Base-by-base conservation (phyloP, 2,329 filamentous ascomycete species). In the Paraconiothyrium sp. region DNA sequence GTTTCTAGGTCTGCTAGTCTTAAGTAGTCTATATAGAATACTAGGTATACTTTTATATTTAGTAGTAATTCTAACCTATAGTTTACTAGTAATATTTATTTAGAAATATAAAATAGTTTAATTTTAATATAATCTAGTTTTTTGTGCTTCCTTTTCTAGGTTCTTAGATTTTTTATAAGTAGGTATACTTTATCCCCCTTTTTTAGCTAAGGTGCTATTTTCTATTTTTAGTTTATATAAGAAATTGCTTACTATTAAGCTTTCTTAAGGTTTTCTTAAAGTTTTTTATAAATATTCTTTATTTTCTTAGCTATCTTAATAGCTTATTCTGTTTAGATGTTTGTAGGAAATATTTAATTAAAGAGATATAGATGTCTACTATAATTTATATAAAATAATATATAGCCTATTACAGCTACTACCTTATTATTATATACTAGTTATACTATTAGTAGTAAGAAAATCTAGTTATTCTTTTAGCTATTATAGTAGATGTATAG, bases 221-320 rank as follows among this genome's bases (percentile, higher is more conserved):
- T 57, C 48, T 43, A 32, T 47, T 57, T 57, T n/a, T 56, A 44
- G 44, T 56, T 56, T 44, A 57, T 57, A 57, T 13, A 48, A n/a
- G n/a, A 57, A 20, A 57, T 57, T 32, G 4, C 32, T 39, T 57
- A 47, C n/a, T 57, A 47, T 48, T 57, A 57, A n/a, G n/a, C 14
- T 41, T 47, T 35, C 47, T 47, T 48, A 47, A 57, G 27, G 8
- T 32, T n/a, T 48, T 32, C 11, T 43, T 57, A 39, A 3, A 57
- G 13, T 57, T 47, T 16, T 37, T 57, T 10, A 9, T 47, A 48
- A 35, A 48, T 48, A 37, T 47, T 35, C 20, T 48, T 57, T 57
- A 56, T 27, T 44, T 27, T 39, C 47, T 56, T 32, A 5, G 43
- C 30, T 22, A 20, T n/a, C 48, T 57, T 47, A 27, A 39, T 57